Evolutionary conservation across 78 protist species (phyloP).

Genomic region (Pelomyxa schiedti): DNA sequence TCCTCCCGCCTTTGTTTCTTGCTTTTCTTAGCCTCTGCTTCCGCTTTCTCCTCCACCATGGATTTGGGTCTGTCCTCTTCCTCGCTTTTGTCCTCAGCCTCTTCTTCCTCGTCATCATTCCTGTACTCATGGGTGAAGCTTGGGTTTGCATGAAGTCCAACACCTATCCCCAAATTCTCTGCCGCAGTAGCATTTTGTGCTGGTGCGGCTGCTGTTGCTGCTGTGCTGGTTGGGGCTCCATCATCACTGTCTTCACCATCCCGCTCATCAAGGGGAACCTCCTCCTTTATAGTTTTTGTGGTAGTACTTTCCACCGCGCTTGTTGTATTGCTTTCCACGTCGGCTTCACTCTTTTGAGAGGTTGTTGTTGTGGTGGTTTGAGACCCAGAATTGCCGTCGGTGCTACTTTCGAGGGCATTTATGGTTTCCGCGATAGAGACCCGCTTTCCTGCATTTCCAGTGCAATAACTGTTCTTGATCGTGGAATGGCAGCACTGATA

Average conservation of each 20-base stretch:
- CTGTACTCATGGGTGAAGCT: background rate
- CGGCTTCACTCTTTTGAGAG: constrained; percentile 15
- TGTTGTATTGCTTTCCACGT: background rate
- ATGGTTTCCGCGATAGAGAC: background rate
- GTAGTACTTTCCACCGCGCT: background rate
- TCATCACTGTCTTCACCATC: background rate
- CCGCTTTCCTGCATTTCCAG: constrained; percentile 80
- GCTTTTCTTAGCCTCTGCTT: background rate
- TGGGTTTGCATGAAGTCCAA: background rate
- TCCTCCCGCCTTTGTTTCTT: constrained; percentile 10
- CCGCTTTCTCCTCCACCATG: background rate
- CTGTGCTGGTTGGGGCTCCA: too few species aligned
- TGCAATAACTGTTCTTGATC: constrained; percentile 56
- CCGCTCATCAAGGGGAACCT: too few species aligned
- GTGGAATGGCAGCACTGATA: constrained; percentile 73
- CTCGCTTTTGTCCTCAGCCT: constrained; percentile 4
- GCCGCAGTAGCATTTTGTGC: background rate
- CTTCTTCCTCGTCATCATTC: constrained; percentile 1
- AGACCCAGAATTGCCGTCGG: background rate
- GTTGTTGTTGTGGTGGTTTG: background rate
- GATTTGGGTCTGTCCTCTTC: background rate
- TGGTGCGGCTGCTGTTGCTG: background rate
- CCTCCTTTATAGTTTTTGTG: background rate
- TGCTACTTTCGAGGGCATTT: background rate
- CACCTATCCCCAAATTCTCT: background rate